phyloP scores from a whole-genome alignment of 108 stramenopile genomes.

The Thalassiosira profunda region DNA sequence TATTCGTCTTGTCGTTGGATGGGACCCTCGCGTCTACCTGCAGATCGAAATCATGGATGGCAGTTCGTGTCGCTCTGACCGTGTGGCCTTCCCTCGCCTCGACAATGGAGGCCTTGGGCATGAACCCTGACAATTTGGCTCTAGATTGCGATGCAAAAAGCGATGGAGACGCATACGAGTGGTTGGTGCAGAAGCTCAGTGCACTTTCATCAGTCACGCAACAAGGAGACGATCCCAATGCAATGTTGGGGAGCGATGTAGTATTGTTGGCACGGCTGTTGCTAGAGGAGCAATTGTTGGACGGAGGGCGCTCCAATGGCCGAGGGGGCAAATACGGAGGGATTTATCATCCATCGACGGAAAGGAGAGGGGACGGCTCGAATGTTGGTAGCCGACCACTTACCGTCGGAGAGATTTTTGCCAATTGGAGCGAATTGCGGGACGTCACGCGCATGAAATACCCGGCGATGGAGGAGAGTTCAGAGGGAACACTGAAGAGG shows the following conservation, averaged over 20 bases:
- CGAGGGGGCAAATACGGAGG: slow-evolving; percentile 68
- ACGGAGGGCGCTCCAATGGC: slow-evolving; percentile 59
- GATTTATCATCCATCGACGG: slow-evolving; percentile 53
- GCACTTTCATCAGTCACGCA: slow-evolving; percentile 41
- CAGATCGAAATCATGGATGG: slow-evolving; percentile 17
- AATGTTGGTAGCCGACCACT: slow-evolving; percentile 55
- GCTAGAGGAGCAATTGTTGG: slow-evolving; percentile 68
- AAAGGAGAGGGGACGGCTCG: background rate
- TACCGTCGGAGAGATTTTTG: slow-evolving; percentile 72
- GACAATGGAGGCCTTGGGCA: slow-evolving; percentile 18
- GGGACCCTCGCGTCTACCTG: slow-evolving; percentile 35
- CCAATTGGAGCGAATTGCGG: slow-evolving; percentile 57
- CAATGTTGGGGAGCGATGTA: slow-evolving; percentile 35
- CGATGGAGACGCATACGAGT: slow-evolving; percentile 13
- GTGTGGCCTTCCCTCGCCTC: slow-evolving; percentile 36
- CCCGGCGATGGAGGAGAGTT: slow-evolving; percentile 6
- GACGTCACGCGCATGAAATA: slow-evolving; percentile 33
- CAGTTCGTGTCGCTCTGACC: slow-evolving; percentile 26
- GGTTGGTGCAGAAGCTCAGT: slow-evolving; percentile 31
- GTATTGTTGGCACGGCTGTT: slow-evolving; percentile 58
- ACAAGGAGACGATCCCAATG: slow-evolving; percentile 24
- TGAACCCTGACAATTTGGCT: background rate
- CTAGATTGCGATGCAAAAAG: background rate
- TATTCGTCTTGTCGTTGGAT: slow-evolving; percentile 34
- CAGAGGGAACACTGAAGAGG: slow-evolving; percentile 6